phyloP scores from a whole-genome alignment of 345 rosid genomes.

The Syzygium grande region DNA sequence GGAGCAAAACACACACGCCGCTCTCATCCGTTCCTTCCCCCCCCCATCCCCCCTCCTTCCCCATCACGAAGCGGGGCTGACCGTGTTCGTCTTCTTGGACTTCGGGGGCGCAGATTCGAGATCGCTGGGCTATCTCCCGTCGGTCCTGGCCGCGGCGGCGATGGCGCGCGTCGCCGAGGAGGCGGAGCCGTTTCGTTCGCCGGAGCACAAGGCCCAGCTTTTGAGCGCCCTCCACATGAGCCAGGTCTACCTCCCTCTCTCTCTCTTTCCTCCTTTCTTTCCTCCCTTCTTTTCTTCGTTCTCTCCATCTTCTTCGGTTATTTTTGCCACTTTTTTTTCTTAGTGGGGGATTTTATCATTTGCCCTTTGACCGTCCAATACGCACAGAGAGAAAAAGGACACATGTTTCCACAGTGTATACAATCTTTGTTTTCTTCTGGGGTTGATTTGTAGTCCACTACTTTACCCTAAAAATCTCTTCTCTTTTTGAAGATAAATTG shows the following conservation, averaged over 20 bases:
- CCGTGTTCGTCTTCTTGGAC: background rate
- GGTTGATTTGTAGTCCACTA: background rate
- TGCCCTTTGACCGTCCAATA: background rate
- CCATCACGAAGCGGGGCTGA: background rate
- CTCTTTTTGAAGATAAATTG: background rate
- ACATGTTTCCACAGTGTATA: background rate
- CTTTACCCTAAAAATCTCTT: background rate
- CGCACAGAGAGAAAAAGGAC: background rate
- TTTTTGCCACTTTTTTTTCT: background rate
- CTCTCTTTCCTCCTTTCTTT: background rate
- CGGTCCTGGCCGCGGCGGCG: slow-evolving; percentile 77
- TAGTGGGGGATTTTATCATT: background rate
- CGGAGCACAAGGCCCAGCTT: slow-evolving; percentile 46
- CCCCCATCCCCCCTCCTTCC: no score
- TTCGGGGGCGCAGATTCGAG: slow-evolving; percentile 42
- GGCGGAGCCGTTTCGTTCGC: slow-evolving; percentile 40
- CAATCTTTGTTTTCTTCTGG: background rate
- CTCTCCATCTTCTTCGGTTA: background rate
- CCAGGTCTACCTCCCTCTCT: slow-evolving; percentile 27
- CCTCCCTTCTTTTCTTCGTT: background rate
- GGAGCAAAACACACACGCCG: background rate
- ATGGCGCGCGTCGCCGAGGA: slow-evolving; percentile 65
- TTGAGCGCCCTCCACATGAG: slow-evolving; percentile 44
- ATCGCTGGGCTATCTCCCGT: slow-evolving; percentile 59
- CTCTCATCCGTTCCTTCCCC: background rate